phyloP scores from a whole-genome alignment of 345 rosid species.

The Melastoma malabathricum region DNA sequence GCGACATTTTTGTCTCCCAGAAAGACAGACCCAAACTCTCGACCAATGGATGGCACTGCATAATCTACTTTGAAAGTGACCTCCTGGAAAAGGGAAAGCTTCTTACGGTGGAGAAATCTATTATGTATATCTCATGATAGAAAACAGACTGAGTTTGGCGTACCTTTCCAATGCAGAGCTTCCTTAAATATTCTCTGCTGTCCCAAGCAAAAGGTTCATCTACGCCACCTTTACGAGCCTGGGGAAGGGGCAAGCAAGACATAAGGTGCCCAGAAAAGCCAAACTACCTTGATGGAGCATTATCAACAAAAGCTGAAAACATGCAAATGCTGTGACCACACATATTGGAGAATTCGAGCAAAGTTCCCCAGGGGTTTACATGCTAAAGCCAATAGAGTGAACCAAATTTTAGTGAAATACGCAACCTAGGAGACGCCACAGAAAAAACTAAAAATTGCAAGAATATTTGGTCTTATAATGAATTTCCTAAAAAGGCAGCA shows the following conservation, averaged over 20 bases:
- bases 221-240: conserved; percentile 42
- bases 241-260: not conserved
- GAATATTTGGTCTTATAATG: too few relatives aligned
- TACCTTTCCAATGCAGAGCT: conserved; percentile 97
- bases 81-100: conserved; percentile 30
- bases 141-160: conserved; percentile 1
- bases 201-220: conserved; percentile 99
- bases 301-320: not conserved
- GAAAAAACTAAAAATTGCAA: too few relatives aligned
- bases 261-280: not conserved
- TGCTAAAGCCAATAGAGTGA: too few relatives aligned
- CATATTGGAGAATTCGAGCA: too few relatives aligned
- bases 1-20: conserved; percentile 79
- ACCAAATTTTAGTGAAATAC: too few relatives aligned
- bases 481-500: not conserved
- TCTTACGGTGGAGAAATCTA: too few relatives aligned
- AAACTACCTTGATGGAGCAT: not conserved
- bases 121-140: not conserved
- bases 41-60: conserved; percentile 50
- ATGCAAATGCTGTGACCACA: not conserved
- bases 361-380: too few relatives aligned
- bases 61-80: conserved; percentile 84
- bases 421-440: too few relatives aligned
- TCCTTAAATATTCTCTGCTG: conserved; percentile 82
- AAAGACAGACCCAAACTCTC: conserved; percentile 89